These are phyloP conservation scores for Lumnitzera littorea DNA, from an alignment of 345 rosid genomes.

Conservation along the genomic window DNA sequence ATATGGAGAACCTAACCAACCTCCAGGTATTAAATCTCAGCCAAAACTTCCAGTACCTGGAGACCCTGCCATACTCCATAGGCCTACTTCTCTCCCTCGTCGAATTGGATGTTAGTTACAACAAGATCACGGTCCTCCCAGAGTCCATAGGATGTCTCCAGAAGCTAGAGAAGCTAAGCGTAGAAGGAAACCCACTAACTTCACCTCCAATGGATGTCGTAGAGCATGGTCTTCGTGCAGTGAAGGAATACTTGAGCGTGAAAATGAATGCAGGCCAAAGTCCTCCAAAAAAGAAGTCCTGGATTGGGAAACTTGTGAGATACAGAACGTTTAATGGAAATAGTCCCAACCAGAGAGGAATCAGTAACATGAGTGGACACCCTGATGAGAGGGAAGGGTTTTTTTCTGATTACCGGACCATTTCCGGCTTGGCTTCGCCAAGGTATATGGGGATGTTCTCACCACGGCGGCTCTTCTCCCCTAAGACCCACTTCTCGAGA, in stretches of 20 bases:
- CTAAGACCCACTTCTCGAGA: constrained; percentile 16
- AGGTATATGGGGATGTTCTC: constrained; percentile 58
- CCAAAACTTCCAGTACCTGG: constrained; percentile 75
- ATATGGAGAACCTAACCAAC: constrained; percentile 65
- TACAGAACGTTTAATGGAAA: constrained; percentile 47
- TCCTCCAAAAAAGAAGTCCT: constrained; percentile 46
- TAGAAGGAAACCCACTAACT: constrained; percentile 77
- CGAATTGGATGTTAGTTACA: constrained; percentile 77
- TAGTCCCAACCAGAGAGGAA: not conserved
- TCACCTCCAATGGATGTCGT: constrained; percentile 69
- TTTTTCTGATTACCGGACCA: constrained; percentile 38
- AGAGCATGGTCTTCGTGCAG: constrained; percentile 47
- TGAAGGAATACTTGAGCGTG: constrained; percentile 59
- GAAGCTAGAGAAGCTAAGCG: constrained; percentile 51
- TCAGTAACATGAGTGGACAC: constrained; percentile 1
- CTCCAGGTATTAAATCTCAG: constrained; percentile 68
- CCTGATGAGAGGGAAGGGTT: constrained; percentile 45
- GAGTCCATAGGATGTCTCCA: constrained; percentile 73
- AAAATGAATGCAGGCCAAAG: constrained; percentile 40
- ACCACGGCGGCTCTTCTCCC: constrained; percentile 60
- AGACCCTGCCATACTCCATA: constrained; percentile 45
- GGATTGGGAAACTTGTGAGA: constrained; percentile 65
- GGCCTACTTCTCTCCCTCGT: constrained; percentile 69
- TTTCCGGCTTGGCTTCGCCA: constrained; percentile 53
- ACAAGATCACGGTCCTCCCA: constrained; percentile 53